Base-by-base conservation (phyloP, 805 yeast genomes). In the Maudiozyma turicensis region DNA sequence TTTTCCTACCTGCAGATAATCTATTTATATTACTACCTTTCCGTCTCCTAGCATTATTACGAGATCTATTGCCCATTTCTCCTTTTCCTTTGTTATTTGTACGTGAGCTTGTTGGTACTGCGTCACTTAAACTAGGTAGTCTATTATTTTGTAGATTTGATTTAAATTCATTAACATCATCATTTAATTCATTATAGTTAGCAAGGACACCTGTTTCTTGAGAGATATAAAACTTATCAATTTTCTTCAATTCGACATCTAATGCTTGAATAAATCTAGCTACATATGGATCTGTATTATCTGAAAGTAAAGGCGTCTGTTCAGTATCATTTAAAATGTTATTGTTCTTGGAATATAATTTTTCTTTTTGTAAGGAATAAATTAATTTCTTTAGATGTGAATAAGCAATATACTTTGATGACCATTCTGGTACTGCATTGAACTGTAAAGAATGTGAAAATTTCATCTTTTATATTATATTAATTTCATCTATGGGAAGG, bases 341-440 rank as follows among this genome's bases (percentile, higher is more conserved):
- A 13, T 29, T 43, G 30, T 40, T n/a, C 13, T 47, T 38, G 14
- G 49, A 34, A 44, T 66, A 66, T 40, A 66, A 52, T 51, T 65
- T 59, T 48, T 85, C 88, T 59, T 90, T 75, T 61, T 93, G 97
- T 44, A 91, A 72, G 14, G 81, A 73, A 65, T 90, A 91, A 31
- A 90, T 85, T 40, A 86, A 75, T 69, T 86, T 87, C 66, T 93
- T 91, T 51, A 93, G 72, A 38, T 86, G 82, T 1, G 95, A 85
- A 67, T 91, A 91, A 48, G 95, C 90, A 49, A 91, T 82, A 67
- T 91, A 91, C 64, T 86, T 81, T 30, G 95, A 82, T 10, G 95
- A 80, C 99, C 99, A 91, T 66, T 93, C 98, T 1, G 99, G 97
- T 5, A 93, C 98, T 28, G 98, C 96, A 67, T 91, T 91, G 69